Conservation (phyloP, 371 early-diverging fungal genomes). For the Lichtheimia ramosa region DNA sequence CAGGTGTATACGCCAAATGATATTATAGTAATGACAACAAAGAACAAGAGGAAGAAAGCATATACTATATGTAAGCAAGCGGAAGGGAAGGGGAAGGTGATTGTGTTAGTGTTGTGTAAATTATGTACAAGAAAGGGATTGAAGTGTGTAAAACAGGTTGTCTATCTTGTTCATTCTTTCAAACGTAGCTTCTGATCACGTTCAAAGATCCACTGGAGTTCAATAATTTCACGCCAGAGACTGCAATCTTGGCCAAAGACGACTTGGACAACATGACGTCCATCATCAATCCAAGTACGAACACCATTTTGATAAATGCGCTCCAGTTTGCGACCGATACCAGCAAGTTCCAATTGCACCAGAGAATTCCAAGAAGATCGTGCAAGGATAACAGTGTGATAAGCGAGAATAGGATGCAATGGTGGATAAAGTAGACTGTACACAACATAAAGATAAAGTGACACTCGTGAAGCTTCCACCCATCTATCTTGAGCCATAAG, state of each 20-base stretch:
- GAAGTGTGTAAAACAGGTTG: not conserved
- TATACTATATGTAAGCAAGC: too few relatives aligned
- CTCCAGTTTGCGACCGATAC: conserved; percentile 40
- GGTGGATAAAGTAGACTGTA: conserved; percentile 72
- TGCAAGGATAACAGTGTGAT: conserved; percentile 65
- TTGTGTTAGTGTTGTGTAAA: not conserved
- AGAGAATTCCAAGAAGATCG: conserved; percentile 67
- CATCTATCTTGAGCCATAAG: conserved; percentile 35
- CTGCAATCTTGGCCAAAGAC: conserved; percentile 38
- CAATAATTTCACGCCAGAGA: conserved; percentile 48
- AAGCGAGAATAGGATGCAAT: conserved; percentile 65
- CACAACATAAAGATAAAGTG: conserved; percentile 61
- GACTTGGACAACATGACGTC: conserved; percentile 21
- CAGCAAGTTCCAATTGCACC: conserved; percentile 46
- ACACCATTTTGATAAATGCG: conserved; percentile 41
- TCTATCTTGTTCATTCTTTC: not conserved
- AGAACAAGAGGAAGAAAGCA: too few relatives aligned
- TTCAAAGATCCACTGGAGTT: conserved; percentile 49
- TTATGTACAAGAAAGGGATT: conserved; percentile 3
- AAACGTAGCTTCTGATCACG: conserved; percentile 43
- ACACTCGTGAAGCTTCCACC: conserved; percentile 53
- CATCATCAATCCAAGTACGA: conserved; percentile 42
- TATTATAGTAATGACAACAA: too few relatives aligned
- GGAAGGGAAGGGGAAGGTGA: not conserved
- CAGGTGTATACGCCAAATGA: too few relatives aligned